Evolutionary conservation across 345 rosid species (phyloP).

Genomic region (Camelina neglecta): DNA sequence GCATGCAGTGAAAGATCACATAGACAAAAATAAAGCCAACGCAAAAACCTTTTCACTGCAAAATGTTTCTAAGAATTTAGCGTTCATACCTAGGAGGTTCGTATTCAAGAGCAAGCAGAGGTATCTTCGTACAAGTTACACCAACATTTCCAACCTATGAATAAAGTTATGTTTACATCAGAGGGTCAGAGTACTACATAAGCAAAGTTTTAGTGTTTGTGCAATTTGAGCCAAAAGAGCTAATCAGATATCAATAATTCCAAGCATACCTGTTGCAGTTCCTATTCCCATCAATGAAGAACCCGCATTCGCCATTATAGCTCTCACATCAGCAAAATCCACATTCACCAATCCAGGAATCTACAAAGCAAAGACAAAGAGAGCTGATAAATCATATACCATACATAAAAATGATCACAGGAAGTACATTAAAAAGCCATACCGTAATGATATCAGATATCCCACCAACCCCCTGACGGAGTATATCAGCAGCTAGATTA

Average conservation of each 20-base stretch:
- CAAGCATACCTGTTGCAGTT: constrained; percentile 82
- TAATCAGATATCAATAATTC: constrained; percentile 22
- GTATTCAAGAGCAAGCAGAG: no score
- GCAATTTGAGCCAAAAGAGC: constrained; percentile 11
- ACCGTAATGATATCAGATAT: constrained; percentile 94
- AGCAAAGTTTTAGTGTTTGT: background rate
- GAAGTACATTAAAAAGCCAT: constrained; percentile 20
- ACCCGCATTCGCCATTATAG: constrained; percentile 97
- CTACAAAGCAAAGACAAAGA: constrained; percentile 39
- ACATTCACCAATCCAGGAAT: constrained; percentile 97
- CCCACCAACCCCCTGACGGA: constrained; percentile 94
- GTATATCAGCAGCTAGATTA: constrained; percentile 91
- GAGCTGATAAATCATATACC: background rate
- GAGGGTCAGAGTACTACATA: no score
- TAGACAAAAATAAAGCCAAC: no score
- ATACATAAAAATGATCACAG: background rate
- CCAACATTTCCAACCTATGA: no score
- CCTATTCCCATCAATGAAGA: constrained; percentile 99
- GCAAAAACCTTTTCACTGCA: no score
- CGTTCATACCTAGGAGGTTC: no score
- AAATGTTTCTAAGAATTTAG: no score
- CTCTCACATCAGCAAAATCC: constrained; percentile 98
- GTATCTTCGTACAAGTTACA: no score
- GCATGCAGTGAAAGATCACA: no score
- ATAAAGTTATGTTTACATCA: no score